These are phyloP conservation scores for Beauveria asiatica DNA, from an alignment of 2,329 filamentous ascomycete species.

Conservation along the genomic window DNA sequence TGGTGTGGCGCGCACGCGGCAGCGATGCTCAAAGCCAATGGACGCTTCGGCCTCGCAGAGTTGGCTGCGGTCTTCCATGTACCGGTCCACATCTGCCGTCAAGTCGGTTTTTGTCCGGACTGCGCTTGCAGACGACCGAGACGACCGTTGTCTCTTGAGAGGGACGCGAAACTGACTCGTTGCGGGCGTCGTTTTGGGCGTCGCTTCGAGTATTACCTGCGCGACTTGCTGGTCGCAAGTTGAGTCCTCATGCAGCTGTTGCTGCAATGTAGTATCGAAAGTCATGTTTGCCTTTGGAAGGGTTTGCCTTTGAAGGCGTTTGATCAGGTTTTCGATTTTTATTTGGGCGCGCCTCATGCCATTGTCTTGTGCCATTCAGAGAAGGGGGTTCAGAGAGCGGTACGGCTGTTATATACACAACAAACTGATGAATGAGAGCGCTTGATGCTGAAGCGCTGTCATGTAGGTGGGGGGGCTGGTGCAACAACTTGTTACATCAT, in stretches of 20 bases:
- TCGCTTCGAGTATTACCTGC: not conserved
- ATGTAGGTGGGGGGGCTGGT: not conserved
- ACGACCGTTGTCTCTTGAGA: conserved; percentile 7
- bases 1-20: conserved; percentile 22
- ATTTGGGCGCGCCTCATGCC: not conserved
- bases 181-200: too few relatives aligned
- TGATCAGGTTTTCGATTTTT: not conserved
- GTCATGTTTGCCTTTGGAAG: not conserved
- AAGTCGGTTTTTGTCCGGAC: not conserved
- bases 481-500: not conserved
- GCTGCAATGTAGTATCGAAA: not conserved
- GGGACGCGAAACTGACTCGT: not conserved
- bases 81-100: not conserved
- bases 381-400: not conserved
- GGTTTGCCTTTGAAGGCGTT: not conserved
- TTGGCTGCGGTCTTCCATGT: not conserved
- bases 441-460: not conserved
- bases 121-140: not conserved
- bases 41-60: not conserved
- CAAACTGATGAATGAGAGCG: not conserved
- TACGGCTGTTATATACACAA: not conserved
- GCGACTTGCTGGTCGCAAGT: not conserved
- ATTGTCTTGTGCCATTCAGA: not conserved
- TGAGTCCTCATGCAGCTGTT: not conserved
- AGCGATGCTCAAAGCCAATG: conserved; percentile 30